A percentile compares a stretch with the other conserved stretches of the same genome.
phyloP scores from a whole-genome alignment of 2,329 filamentous ascomycete species.

The Diaporthe ilicicola region DNA sequence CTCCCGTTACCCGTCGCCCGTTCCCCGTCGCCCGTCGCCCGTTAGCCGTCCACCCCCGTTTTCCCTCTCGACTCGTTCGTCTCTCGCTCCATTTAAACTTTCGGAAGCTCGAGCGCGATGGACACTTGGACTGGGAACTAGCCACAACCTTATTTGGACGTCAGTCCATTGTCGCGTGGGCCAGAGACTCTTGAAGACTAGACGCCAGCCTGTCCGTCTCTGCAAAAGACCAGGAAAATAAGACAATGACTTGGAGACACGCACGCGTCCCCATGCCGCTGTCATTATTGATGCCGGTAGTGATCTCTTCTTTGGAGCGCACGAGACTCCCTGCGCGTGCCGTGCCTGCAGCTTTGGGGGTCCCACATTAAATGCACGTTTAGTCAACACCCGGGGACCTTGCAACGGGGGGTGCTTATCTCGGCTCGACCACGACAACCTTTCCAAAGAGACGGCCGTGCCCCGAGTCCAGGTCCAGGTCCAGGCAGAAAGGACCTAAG shows the following conservation, averaged over 20 bases:
- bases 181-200: not conserved
- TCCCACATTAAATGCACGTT: constrained; percentile 15
- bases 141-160: constrained; percentile 34
- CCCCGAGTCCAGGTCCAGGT: not conserved
- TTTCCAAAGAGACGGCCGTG: not conserved
- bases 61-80: constrained; percentile 7
- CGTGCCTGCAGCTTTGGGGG: constrained; percentile 11
- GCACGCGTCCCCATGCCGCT: not conserved
- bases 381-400: constrained; percentile 2
- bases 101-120: constrained; percentile 29
- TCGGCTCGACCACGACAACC: constrained; percentile 8
- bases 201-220: not conserved
- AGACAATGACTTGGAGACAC: not conserved
- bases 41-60: not conserved
- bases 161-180: constrained; percentile 14
- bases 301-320: constrained; percentile 8
- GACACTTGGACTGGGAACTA: constrained; percentile 26
- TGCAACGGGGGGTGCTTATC: constrained; percentile 16
- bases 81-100: constrained; percentile 24
- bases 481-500: constrained; percentile 12
- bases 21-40: not conserved
- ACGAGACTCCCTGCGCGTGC: constrained; percentile 17
- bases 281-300: constrained; percentile 18
- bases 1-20: not conserved
- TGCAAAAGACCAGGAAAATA: not conserved